These are phyloP conservation scores for Immersiporthe knoxdaviesiana DNA, from an alignment of 2,329 filamentous ascomycete genomes.

Conservation along the genomic window DNA sequence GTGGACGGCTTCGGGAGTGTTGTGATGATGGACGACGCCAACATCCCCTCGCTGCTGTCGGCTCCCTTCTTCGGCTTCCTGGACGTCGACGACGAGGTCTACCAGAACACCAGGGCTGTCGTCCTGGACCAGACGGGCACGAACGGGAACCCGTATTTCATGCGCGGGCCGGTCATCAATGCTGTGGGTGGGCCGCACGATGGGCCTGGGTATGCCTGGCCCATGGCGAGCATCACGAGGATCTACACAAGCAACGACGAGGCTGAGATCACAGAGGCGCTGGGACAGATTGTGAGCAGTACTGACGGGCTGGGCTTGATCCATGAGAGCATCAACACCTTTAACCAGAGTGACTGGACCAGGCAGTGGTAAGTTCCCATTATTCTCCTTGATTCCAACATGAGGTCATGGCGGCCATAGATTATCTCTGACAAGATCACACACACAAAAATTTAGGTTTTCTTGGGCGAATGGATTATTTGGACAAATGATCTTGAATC, in stretches of 20 bases:
- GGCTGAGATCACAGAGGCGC: conserved; percentile 69
- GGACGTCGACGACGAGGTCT: conserved; percentile 61
- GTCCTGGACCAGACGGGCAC: conserved; percentile 54
- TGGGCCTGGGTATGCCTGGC: conserved; percentile 76
- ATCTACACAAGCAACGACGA: conserved; percentile 79
- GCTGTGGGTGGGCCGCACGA: conserved; percentile 57
- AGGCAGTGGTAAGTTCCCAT: conserved; percentile 45
- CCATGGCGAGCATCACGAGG: conserved; percentile 81
- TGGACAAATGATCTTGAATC: conserved; percentile 78
- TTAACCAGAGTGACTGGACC: conserved; percentile 51
- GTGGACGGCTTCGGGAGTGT: conserved; percentile 69
- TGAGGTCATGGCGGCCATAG: neutral
- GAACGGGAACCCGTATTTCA: conserved; percentile 73
- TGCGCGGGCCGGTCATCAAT: conserved; percentile 55
- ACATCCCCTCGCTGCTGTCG: conserved; percentile 65
- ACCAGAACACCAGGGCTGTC: conserved; percentile 75
- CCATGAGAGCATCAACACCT: conserved; percentile 78
- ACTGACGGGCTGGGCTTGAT: conserved; percentile 76
- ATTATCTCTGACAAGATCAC: conserved; percentile 21
- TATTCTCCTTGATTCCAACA: neutral
- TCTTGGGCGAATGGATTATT: conserved; percentile 90
- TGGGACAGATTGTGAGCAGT: conserved; percentile 67
- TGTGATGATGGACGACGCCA: conserved; percentile 69
- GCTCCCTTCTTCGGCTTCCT: conserved; percentile 66
- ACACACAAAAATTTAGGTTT: conserved; percentile 74